phyloP scores from a whole-genome alignment of 257 asterid species.

The Lycium barbarum region DNA sequence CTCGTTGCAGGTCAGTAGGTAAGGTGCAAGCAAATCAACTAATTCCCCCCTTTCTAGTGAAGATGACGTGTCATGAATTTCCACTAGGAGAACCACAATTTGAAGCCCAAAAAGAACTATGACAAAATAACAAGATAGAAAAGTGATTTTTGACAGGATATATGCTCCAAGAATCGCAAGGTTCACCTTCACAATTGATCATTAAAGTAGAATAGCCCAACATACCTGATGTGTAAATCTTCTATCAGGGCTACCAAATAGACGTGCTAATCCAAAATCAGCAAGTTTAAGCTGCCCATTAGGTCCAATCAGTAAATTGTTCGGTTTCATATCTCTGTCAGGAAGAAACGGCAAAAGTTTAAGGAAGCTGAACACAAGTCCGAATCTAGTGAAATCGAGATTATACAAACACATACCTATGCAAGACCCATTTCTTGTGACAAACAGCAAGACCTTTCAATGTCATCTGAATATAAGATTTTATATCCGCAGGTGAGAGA shows the following conservation, averaged over 20 bases:
- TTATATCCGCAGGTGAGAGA: constrained; percentile 92
- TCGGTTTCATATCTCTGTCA: constrained; percentile 98
- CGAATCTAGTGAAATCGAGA: constrained; percentile 20
- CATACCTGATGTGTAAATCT: constrained; percentile 97
- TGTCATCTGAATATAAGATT: constrained; percentile 96
- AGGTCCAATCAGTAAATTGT: constrained; percentile 92
- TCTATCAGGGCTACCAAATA: constrained; percentile 96
- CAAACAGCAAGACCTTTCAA: constrained; percentile 90
- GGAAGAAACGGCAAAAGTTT: constrained; percentile 28
- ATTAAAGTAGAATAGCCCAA: background rate
- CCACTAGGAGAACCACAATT: constrained; percentile 15
- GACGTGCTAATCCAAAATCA: constrained; percentile 96
- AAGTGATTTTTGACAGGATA: background rate
- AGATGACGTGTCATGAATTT: background rate
- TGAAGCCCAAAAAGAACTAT: background rate
- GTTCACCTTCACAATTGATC: constrained; percentile 18
- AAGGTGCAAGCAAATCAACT: background rate
- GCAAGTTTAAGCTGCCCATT: constrained; percentile 94
- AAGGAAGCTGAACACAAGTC: constrained; percentile 13
- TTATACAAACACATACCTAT: constrained; percentile 58
- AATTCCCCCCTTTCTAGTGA: background rate
- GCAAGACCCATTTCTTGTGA: constrained; percentile 95
- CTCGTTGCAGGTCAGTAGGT: background rate
- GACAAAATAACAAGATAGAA: background rate
- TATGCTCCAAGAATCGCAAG: constrained; percentile 7